Base-by-base conservation (phyloP, 2,329 filamentous ascomycete genomes). In the Elsinoe perseae region DNA sequence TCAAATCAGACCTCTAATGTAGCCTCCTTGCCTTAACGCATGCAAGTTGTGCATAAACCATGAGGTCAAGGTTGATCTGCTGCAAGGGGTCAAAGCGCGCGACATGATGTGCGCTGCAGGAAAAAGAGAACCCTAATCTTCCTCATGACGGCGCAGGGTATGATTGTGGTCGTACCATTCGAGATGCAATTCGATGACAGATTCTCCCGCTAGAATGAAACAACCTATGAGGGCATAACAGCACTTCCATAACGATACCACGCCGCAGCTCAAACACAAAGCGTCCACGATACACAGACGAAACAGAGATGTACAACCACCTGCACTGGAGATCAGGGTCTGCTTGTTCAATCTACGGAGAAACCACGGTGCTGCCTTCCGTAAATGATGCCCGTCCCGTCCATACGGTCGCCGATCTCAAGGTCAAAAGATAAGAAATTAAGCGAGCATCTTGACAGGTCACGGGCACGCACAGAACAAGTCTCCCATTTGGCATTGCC, bases 271-370 rank as follows among this genome's bases (percentile, higher is more conserved):
- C 32, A 28, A 6, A 28, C 43, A n/a, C 23, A n/a, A 28, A 36
- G 25, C 48, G 18, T 28, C 6, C 30, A 21, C 30, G 32, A 38
- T 18, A 52, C 28, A 28, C 32, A 20, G 28, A 25, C 23, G n/a
- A 46, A 46, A 46, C 43, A 23, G 25, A 32, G 10, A 30, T 18
- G 44, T n/a, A 50, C 25, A 10, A 32, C 23, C 28, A 38, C 9
- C 46, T 50, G 48, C 48, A 36, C 16, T 28, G 48, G 32, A 38
- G 32, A 52, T 52, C 48, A 52, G 48, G 48, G 48, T 52, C 48
- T 44, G 28, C 28, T 10, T 36, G 8, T 7, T 16, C 30, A 50
- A 18, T 32, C 28, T 25, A 25, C 44, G 44, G 44, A 32, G 16
- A 44, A 44, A 23, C 40, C 20, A 25, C 40, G 40, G 40, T 44